phyloP scores from a whole-genome alignment of 345 rosid genomes.

The Gossypium thurberi region DNA sequence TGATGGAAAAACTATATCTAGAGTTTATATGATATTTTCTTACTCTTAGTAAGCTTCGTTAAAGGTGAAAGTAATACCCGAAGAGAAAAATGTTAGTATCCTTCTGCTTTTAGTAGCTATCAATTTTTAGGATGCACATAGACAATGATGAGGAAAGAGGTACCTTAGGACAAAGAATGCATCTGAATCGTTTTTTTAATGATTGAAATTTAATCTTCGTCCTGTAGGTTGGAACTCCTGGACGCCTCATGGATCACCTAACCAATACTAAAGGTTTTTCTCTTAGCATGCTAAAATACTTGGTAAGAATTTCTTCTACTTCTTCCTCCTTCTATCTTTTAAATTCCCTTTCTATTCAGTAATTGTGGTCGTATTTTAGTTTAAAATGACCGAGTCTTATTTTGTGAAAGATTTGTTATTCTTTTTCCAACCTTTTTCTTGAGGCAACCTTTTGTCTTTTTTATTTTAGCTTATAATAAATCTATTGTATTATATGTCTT shows the following conservation, averaged over 20 bases:
- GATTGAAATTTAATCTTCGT: not conserved
- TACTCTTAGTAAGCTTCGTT: not conserved
- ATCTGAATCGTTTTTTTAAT: not conserved
- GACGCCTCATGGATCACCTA: constrained; percentile 85
- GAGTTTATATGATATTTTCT: not conserved
- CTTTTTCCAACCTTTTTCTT: not conserved
- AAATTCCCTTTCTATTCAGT: too few species aligned
- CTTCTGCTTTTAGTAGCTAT: not conserved
- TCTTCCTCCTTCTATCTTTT: not conserved
- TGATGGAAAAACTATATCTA: not conserved
- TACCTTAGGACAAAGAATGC: not conserved
- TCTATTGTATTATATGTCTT: not conserved
- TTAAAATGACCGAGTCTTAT: not conserved
- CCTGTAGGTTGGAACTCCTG: constrained; percentile 85
- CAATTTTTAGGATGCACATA: not conserved
- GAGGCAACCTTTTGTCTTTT: not conserved
- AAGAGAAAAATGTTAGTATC: not conserved
- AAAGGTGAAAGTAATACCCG: not conserved
- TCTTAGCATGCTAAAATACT: constrained; percentile 62
- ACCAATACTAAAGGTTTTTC: constrained; percentile 86
- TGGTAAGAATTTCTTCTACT: constrained; percentile 43
- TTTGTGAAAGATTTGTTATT: not conserved
- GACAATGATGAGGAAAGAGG: not conserved
- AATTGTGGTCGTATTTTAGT: not conserved
- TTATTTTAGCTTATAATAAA: not conserved